Percentiles rank a stretch among this genome's conserved stretches.
These are phyloP conservation scores for Simplicillium sp. DNA, from an alignment of 2,329 filamentous ascomycete species.

Conservation along the genomic window DNA sequence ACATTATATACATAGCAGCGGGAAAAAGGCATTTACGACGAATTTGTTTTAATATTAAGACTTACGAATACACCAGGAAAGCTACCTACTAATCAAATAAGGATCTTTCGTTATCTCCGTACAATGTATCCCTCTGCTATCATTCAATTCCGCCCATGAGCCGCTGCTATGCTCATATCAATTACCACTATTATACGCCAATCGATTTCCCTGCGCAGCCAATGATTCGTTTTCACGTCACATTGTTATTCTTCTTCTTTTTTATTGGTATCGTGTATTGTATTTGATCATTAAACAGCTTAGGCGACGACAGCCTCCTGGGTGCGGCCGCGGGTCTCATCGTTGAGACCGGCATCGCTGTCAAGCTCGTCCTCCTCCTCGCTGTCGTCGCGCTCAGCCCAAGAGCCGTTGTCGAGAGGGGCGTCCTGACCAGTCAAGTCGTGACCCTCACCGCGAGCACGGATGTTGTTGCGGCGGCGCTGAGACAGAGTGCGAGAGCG, in stretches of 20 bases:
- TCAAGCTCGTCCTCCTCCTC: slow-evolving; percentile 55
- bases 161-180: not conserved
- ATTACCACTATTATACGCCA: slow-evolving; percentile 6
- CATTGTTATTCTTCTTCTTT: slow-evolving; percentile 4
- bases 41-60: not conserved
- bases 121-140: no score
- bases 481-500: slow-evolving; percentile 83
- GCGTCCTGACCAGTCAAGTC: slow-evolving; percentile 79
- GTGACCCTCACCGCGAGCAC: slow-evolving; percentile 60
- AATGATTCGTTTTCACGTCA: slow-evolving; percentile 1
- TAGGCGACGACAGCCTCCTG: slow-evolving; percentile 41
- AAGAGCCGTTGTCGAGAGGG: slow-evolving; percentile 68
- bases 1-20: no score
- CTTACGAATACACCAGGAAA: slow-evolving; percentile 9
- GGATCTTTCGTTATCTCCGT: not conserved
- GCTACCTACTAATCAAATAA: slow-evolving; percentile 12
- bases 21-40: no score
- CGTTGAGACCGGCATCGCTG: slow-evolving; percentile 42
- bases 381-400: slow-evolving; percentile 63
- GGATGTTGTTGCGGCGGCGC: slow-evolving; percentile 66
- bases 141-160: slow-evolving; percentile 3
- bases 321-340: slow-evolving; percentile 46
- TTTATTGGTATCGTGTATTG: slow-evolving; percentile 3
- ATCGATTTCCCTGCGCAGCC: not conserved
- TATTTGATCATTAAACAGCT: slow-evolving; percentile 7